phyloP scores from a whole-genome alignment of 768 basidiomycete species.

The Macrocybe gigantea region DNA sequence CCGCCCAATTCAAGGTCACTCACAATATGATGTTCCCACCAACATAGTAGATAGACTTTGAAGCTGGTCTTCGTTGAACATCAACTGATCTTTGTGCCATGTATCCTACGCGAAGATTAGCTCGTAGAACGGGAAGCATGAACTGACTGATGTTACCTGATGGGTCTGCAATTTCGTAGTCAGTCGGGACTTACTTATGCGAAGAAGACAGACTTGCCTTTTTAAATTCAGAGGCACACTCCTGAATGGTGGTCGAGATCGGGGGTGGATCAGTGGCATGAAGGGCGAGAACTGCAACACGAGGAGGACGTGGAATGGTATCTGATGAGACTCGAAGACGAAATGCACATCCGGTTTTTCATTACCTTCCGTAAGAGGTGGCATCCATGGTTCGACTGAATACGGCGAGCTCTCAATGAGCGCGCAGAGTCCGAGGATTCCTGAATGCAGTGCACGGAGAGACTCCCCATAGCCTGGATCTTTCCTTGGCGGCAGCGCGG shows the following conservation, averaged over 20 bases:
- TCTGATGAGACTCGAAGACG: constrained; percentile 4
- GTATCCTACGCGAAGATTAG: constrained; percentile 54
- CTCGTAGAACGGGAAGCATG: constrained; percentile 6
- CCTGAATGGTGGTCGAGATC: constrained; percentile 85
- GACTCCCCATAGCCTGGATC: constrained; percentile 70
- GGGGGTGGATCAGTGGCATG: constrained; percentile 85
- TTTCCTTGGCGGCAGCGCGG: constrained; percentile 60
- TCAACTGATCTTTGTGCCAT: constrained; percentile 84
- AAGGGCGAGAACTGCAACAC: constrained; percentile 54
- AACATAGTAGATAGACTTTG: constrained; percentile 85
- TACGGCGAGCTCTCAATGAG: constrained; percentile 92
- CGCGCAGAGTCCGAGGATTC: constrained; percentile 85
- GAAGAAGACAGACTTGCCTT: constrained; percentile 43
- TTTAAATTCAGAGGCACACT: constrained; percentile 81
- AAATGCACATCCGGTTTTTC: not conserved
- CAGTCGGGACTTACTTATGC: constrained; percentile 8
- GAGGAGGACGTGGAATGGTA: constrained; percentile 5
- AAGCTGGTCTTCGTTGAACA: constrained; percentile 86
- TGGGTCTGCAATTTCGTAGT: constrained; percentile 40
- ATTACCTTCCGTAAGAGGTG: constrained; percentile 68
- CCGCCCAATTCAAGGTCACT: constrained; percentile 19
- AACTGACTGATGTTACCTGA: constrained; percentile 35
- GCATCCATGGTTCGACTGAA: constrained; percentile 91
- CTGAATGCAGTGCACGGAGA: constrained; percentile 74
- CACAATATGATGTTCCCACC: constrained; percentile 86